Evolutionary conservation across 495 filamentous ascomycete species (phyloP).

Genomic region (Aspergillus sclerotioniger): DNA sequence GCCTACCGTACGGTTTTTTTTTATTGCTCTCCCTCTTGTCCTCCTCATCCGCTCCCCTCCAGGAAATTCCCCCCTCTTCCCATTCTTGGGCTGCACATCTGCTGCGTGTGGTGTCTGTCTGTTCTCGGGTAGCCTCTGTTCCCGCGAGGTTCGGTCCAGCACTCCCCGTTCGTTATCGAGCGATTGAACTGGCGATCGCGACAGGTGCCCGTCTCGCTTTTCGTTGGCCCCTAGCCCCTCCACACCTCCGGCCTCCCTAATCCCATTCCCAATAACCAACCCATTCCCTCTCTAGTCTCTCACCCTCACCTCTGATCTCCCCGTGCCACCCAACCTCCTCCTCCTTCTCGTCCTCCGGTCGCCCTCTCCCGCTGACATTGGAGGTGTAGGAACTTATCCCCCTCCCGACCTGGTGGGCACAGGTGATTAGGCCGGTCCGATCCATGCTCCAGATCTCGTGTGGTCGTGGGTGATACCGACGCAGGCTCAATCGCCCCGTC

Average conservation of each 20-base stretch:
- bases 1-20: constrained; percentile 2
- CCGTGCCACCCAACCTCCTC: constrained; percentile 15
- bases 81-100: neutral
- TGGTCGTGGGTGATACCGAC: constrained; percentile 28
- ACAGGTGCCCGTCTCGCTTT: constrained; percentile 22
- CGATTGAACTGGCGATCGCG: constrained; percentile 31
- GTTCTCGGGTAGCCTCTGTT: constrained; percentile 2
- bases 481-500: constrained; percentile 27
- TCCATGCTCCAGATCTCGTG: constrained; percentile 36
- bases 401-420: constrained; percentile 26
- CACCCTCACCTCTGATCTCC: neutral
- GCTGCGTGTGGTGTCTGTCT: neutral
- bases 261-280: constrained; percentile 7
- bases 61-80: constrained; percentile 2
- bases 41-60: neutral
- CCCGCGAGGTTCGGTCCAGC: constrained; percentile 7
- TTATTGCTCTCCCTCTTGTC: constrained; percentile 6
- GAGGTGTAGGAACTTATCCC: constrained; percentile 15
- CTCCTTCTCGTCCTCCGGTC: constrained; percentile 12
- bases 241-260: constrained; percentile 29
- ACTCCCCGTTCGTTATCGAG: constrained; percentile 17
- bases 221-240: constrained; percentile 34
- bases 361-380: constrained; percentile 7
- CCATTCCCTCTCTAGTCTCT: constrained; percentile 3
- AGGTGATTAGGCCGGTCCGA: constrained; percentile 29